phyloP scores from a whole-genome alignment of 225 moss, liverwort and hornwort species.

The Neckera pumila region DNA sequence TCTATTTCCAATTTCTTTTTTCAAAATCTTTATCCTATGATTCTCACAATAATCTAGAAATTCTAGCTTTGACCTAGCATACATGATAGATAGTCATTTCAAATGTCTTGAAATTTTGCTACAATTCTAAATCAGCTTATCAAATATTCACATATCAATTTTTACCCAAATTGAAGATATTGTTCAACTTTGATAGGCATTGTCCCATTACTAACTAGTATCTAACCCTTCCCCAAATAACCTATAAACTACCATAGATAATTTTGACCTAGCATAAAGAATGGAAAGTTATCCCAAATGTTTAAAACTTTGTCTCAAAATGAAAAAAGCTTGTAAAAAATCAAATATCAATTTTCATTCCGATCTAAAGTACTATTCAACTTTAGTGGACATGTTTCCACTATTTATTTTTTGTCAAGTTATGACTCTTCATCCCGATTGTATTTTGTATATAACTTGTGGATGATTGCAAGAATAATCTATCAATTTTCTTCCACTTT shows the following conservation, averaged over 20 bases:
- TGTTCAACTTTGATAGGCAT: background rate
- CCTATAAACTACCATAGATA: background rate
- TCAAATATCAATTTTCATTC: background rate
- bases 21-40: too few species aligned
- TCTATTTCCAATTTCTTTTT: background rate
- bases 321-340: too few species aligned
- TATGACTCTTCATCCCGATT: rapidly evolving
- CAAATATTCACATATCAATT: background rate
- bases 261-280: background rate
- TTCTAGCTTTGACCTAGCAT: too few species aligned
- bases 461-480: too few species aligned
- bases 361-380: background rate
- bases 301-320: too few species aligned
- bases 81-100: too few species aligned
- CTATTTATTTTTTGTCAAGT: background rate
- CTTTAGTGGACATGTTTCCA: rapidly evolving
- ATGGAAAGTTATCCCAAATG: too few species aligned
- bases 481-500: too few species aligned
- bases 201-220: background rate
- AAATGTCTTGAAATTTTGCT: too few species aligned
- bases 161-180: background rate
- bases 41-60: too few species aligned
- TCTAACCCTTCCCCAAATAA: background rate
- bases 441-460: background rate
- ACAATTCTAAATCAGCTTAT: too few species aligned